phyloP scores from a whole-genome alignment of 2,329 filamentous ascomycete species.

The Balansia obtecta region DNA sequence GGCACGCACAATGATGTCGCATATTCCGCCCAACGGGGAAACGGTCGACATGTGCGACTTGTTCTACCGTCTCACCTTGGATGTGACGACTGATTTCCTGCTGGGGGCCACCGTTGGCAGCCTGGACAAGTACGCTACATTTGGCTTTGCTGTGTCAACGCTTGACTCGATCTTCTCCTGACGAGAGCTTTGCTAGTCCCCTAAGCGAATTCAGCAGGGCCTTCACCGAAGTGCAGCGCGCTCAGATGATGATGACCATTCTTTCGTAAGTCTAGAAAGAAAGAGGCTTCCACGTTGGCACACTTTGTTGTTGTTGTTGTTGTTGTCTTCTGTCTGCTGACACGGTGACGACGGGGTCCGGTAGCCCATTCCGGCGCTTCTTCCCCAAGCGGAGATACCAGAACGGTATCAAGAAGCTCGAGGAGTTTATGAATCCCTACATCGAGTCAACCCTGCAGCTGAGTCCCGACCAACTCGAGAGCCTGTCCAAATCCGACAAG shows the following conservation, averaged over 20 bases:
- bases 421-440: conserved; percentile 65
- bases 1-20: conserved; percentile 5
- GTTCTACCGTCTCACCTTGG: conserved; percentile 1
- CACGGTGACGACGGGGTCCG: background rate
- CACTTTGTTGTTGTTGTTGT: background rate
- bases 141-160: too few species aligned
- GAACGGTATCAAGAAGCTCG: conserved; percentile 51
- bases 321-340: background rate
- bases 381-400: conserved; percentile 56
- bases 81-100: background rate
- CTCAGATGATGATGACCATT: conserved; percentile 35
- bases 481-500: conserved; percentile 53
- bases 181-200: conserved; percentile 16
- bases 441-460: conserved; percentile 63
- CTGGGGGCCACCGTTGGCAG: conserved; percentile 2
- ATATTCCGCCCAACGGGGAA: background rate
- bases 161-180: too few species aligned
- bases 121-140: conserved; percentile 21
- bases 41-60: conserved; percentile 2
- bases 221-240: conserved; percentile 66
- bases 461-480: conserved; percentile 56
- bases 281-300: background rate
- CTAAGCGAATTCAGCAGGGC: conserved; percentile 63
- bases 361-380: conserved; percentile 49
- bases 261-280: conserved; percentile 7